These are phyloP conservation scores for Aspergillus haitiensis DNA, from an alignment of 495 filamentous ascomycete genomes.

Conservation along the genomic window DNA sequence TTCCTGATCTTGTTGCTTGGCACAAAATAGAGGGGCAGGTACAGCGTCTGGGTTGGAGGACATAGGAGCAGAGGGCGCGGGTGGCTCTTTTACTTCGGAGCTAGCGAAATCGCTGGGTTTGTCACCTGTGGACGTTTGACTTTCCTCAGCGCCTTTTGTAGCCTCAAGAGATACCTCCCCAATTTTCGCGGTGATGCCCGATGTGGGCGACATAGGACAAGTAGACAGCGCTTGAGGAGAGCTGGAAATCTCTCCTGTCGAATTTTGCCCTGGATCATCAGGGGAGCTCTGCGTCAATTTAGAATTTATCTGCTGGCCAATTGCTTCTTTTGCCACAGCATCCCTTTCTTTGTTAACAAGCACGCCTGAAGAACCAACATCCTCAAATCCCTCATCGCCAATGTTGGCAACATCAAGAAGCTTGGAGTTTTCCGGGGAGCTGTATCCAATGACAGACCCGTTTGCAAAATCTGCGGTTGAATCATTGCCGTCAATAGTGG, in stretches of 20 bases:
- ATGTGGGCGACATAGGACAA: conserved; percentile 49
- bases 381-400: conserved; percentile 91
- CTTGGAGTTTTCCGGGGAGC: conserved; percentile 50
- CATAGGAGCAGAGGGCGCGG: conserved; percentile 30
- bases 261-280: conserved; percentile 4
- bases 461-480: conserved; percentile 48
- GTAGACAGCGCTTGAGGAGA: conserved; percentile 16
- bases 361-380: conserved; percentile 71
- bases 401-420: conserved; percentile 68
- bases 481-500: conserved; percentile 49
- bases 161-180: conserved; percentile 51
- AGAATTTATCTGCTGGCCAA: conserved; percentile 14
- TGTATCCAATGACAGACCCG: conserved; percentile 35
- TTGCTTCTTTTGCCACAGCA: conserved; percentile 31
- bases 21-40: conserved; percentile 63
- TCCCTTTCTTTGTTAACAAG: conserved; percentile 62
- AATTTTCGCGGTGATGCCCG: conserved; percentile 53
- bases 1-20: conserved; percentile 33
- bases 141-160: conserved; percentile 25
- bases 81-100: conserved; percentile 14
- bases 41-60: conserved; percentile 64
- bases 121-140: conserved; percentile 11
- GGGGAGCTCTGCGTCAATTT: conserved; percentile 1
- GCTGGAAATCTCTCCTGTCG: conserved; percentile 1
- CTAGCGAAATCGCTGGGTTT: conserved; percentile 13